These are phyloP conservation scores for Tetrapisispora nanseiensis DNA, from an alignment of 805 yeast genomes.

Conservation along the genomic window DNA sequence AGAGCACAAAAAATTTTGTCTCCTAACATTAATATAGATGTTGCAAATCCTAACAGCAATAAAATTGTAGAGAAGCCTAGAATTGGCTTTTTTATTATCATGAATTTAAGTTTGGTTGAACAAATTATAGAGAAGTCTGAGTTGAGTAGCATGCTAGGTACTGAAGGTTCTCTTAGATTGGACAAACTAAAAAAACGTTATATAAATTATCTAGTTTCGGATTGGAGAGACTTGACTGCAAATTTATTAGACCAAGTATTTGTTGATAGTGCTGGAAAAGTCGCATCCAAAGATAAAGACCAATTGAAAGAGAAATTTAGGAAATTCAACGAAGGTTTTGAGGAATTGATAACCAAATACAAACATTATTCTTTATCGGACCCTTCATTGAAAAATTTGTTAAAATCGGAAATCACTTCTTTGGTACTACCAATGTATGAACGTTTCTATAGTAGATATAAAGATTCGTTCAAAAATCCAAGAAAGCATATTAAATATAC, in stretches of 20 bases:
- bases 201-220: slow-evolving; percentile 56
- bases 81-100: slow-evolving; percentile 61
- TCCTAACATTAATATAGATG: slow-evolving; percentile 19
- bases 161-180: slow-evolving; percentile 49
- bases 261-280: slow-evolving; percentile 37
- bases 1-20: slow-evolving; percentile 33
- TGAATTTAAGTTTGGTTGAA: slow-evolving; percentile 66
- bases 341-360: slow-evolving; percentile 59
- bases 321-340: slow-evolving; percentile 75
- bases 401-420: slow-evolving; percentile 58
- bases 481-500: slow-evolving; percentile 30
- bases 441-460: slow-evolving; percentile 64
- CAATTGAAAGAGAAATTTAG: slow-evolving; percentile 75
- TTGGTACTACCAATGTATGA: slow-evolving; percentile 77
- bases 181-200: slow-evolving; percentile 65
- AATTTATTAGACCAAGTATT: slow-evolving; percentile 71
- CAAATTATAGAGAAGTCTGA: slow-evolving; percentile 56
- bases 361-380: slow-evolving; percentile 59
- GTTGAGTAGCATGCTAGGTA: slow-evolving; percentile 44
- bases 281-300: slow-evolving; percentile 60
- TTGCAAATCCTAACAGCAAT: slow-evolving; percentile 13
- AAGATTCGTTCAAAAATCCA: slow-evolving; percentile 29
- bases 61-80: slow-evolving; percentile 29
- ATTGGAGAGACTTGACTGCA: slow-evolving; percentile 75
- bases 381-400: slow-evolving; percentile 47